Base-by-base conservation (phyloP, 495 filamentous ascomycete genomes). In the Neurospora terricola region DNA sequence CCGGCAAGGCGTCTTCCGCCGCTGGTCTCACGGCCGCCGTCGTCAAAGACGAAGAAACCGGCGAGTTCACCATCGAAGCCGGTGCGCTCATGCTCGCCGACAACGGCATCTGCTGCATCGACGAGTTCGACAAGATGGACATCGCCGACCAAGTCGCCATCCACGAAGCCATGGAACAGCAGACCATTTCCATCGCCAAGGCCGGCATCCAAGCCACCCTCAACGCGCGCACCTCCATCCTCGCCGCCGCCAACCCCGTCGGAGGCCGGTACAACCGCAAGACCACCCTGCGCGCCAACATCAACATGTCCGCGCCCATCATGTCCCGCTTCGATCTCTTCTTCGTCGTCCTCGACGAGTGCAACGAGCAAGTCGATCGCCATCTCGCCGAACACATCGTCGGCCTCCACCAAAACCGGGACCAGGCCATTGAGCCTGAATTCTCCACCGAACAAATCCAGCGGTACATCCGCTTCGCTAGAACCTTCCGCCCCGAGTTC, bases 101-200 rank as follows among this genome's bases (percentile, higher is more conserved):
- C 84, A 97, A 92, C 79, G 96, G 96, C 75, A 95, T 98, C 80
- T 99, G 96, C 82, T 93, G 93, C 74, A 99, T 99, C 79, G 96
- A 99, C 80, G 96, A 99, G 77, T 99, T 99, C 80, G 96, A 99
- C 86, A 99, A 98, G 84, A 99, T 99, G 96, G 96, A 99, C 78
- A 93, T 99, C 70, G 88, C 84, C 69, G 96, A 99, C 83, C 96
- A 99, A 84, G 96, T 99, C 68, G 96, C 96, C 75, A 98, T 99
- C 81, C 96, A 99, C 88, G 96, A 99, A 88, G 96, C 96, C 71
- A 99, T 99, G 96, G 96, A 99, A 87, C 96, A 99, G 83, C 96
- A 99, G 84, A 99, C 96, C 23, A 99, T 99, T 76, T 98, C 95
- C 27, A 99, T 99, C 80, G 96, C 96, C 73, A 99, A 99, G 79